Evolutionary conservation across 768 basidiomycete species (phyloP), one percentile per base, ranked within the genome.

Genomic region (Pulveroboletus sp.): DNA sequence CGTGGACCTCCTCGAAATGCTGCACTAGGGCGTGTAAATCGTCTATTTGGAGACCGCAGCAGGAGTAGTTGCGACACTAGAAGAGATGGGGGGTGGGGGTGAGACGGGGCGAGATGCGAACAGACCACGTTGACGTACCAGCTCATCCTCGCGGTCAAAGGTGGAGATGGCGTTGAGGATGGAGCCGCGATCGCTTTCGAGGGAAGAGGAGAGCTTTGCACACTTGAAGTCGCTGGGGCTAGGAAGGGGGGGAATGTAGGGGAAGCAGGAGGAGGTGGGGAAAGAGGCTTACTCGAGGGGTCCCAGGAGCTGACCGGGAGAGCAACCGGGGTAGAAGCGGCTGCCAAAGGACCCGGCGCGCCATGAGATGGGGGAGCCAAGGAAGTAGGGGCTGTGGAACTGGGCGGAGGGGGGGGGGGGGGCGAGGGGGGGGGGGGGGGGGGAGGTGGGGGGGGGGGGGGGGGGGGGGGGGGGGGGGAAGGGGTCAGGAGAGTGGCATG

Each of bases 1-100:
- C 87, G 65, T 95, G 93, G 41, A 83, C 82, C 52, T 92, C 86
- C 62, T 95, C 93, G 57, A 94, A 93, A 63, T 95, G 93, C 68
- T 94, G 90, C 3, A 95, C 78, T 10, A 95, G 82, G 3, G 89
- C 86, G 53, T 89, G 86, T 0, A 89, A 76, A 59, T 89, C 86
- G 30, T 77, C 75, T 15, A 91, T 77, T 55, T 84, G 78, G 44
- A 87, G 71, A 9, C 91, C 92, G 63, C 93, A 96, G 70, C 93
- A 96, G 1, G 83, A 83, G 72, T 93, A 96, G 66, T 95, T 85
- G 56, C 86, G 83, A 67, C 89, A 91, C 82, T 86, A 51, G 41
- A 26, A 3, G 24, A n/a, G 26, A 35, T 8, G 30, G 51, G 32
- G n/a, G n/a, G n/a, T n/a, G n/a, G n/a, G n/a, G n/a, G n/a, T 55